These are phyloP conservation scores for Tephrocybe rancida DNA, from an alignment of 768 basidiomycete species.

Conservation along the genomic window DNA sequence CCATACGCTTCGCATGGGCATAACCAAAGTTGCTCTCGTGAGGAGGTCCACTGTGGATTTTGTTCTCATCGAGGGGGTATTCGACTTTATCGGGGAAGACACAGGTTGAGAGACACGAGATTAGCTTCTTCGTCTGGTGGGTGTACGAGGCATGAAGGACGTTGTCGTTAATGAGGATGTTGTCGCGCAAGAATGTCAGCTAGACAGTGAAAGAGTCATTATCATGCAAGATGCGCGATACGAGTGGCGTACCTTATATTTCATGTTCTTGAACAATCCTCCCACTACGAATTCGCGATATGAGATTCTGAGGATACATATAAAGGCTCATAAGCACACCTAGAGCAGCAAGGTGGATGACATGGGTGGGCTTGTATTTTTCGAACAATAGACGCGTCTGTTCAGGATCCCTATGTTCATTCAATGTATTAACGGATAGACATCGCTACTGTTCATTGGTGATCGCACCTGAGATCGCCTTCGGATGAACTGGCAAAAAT, in stretches of 20 bases:
- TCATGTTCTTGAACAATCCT: slow-evolving; percentile 95
- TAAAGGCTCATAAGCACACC: slow-evolving; percentile 47
- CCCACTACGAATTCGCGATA: slow-evolving; percentile 59
- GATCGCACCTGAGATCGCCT: slow-evolving; percentile 75
- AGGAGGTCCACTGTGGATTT: slow-evolving; percentile 91
- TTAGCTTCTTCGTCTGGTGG: slow-evolving; percentile 70
- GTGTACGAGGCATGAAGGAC: slow-evolving; percentile 78
- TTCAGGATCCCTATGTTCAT: slow-evolving; percentile 56
- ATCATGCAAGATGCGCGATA: neutral
- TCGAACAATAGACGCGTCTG: slow-evolving; percentile 78
- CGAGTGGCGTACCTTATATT: slow-evolving; percentile 68
- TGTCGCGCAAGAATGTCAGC: slow-evolving; percentile 93
- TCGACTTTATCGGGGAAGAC: slow-evolving; percentile 96
- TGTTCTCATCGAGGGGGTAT: slow-evolving; percentile 91
- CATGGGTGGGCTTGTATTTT: slow-evolving; percentile 93
- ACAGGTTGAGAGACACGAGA: slow-evolving; percentile 96
- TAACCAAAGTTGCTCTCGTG: slow-evolving; percentile 97
- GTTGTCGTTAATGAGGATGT: slow-evolving; percentile 94
- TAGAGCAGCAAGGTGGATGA: slow-evolving; percentile 94
- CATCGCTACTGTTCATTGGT: neutral
- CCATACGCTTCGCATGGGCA: slow-evolving; percentile 93
- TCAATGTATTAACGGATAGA: neutral
- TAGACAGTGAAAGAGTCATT: slow-evolving; percentile 24
- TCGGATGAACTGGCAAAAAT: slow-evolving; percentile 80
- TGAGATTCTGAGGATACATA: slow-evolving; percentile 4